Percentiles rank a stretch among this genome's conserved stretches.
Conservation (phyloP, 805 yeast species). For the Cyberlindnera mycetangii region DNA sequence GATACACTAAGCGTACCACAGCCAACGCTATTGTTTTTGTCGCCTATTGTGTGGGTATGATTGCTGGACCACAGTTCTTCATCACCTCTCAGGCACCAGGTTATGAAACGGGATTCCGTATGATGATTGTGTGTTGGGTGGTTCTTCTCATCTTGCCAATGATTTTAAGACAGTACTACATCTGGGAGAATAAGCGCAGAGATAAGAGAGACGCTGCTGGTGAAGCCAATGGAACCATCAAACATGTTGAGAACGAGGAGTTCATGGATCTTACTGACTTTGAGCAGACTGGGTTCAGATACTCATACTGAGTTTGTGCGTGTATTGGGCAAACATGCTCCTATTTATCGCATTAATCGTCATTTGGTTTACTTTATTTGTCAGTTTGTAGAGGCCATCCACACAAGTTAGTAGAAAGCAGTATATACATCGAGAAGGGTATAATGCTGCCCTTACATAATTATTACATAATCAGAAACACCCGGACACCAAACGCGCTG, state of each 20-base stretch:
- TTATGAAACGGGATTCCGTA: constrained; percentile 7
- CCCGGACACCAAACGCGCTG: background rate
- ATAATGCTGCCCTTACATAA: too few relatives aligned
- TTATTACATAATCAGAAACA: too few relatives aligned
- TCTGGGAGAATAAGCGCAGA: constrained; percentile 8
- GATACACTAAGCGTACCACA: constrained; percentile 5
- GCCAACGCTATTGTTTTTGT: constrained; percentile 5
- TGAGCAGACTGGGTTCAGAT: constrained; percentile 10
- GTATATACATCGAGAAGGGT: too few relatives aligned
- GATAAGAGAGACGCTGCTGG: constrained; percentile 4
- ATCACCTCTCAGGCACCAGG: constrained; percentile 6
- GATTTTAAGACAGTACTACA: constrained; percentile 7
- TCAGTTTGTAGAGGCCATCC: too few relatives aligned
- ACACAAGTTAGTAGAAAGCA: too few relatives aligned
- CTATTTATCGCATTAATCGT: too few relatives aligned
- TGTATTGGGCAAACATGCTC: too few relatives aligned
- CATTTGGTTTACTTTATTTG: too few relatives aligned
- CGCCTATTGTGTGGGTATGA: constrained; percentile 9
- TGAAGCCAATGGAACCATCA: background rate
- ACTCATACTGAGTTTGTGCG: too few relatives aligned
- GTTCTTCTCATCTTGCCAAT: constrained; percentile 7
- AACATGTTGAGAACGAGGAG: constrained; percentile 9
- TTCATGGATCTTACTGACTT: constrained; percentile 11
- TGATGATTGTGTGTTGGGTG: constrained; percentile 8
- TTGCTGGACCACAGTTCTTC: constrained; percentile 9